phyloP scores from a whole-genome alignment of 2,329 filamentous ascomycete species.

The Curvularia sp. region DNA sequence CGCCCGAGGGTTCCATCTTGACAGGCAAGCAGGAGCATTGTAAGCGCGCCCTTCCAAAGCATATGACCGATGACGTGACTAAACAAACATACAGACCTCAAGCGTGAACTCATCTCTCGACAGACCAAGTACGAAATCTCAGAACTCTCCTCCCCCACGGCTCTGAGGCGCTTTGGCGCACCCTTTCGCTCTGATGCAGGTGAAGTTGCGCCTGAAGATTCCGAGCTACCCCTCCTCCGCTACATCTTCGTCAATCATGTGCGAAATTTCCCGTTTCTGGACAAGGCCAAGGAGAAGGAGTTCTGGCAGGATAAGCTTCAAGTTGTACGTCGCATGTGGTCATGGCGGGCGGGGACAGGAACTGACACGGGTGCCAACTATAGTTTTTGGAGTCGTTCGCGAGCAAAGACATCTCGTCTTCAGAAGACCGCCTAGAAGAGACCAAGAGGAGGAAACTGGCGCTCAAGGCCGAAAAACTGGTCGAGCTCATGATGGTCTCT shows the following conservation, averaged over 20 bases:
- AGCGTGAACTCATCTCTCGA: conserved; percentile 89
- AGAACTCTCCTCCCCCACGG: conserved; percentile 93
- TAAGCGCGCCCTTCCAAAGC: conserved; percentile 54
- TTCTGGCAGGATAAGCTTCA: conserved; percentile 99
- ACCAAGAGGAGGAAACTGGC: conserved; percentile 94
- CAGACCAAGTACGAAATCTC: conserved; percentile 90
- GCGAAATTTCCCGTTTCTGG: conserved; percentile 95
- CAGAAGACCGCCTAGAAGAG: conserved; percentile 93
- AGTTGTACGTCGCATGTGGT: conserved; percentile 67
- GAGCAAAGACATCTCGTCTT: conserved; percentile 95
- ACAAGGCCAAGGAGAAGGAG: conserved; percentile 96
- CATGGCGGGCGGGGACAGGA: conserved; percentile 3
- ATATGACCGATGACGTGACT: conserved; percentile 9
- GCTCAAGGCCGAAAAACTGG: conserved; percentile 90
- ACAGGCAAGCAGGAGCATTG: conserved; percentile 99
- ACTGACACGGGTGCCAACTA: conserved; percentile 28
- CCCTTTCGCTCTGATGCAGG: conserved; percentile 93
- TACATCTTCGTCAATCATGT: conserved; percentile 99
- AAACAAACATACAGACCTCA: conserved; percentile 71
- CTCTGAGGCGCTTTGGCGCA: conserved; percentile 91
- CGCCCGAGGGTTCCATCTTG: conserved; percentile 68
- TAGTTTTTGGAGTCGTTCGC: conserved; percentile 97
- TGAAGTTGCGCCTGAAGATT: conserved; percentile 91
- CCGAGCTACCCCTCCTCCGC: conserved; percentile 88
- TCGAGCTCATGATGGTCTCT: conserved; percentile 99